Conservation (phyloP, 2,329 filamentous ascomycete species). For the Colletotrichum horii region DNA sequence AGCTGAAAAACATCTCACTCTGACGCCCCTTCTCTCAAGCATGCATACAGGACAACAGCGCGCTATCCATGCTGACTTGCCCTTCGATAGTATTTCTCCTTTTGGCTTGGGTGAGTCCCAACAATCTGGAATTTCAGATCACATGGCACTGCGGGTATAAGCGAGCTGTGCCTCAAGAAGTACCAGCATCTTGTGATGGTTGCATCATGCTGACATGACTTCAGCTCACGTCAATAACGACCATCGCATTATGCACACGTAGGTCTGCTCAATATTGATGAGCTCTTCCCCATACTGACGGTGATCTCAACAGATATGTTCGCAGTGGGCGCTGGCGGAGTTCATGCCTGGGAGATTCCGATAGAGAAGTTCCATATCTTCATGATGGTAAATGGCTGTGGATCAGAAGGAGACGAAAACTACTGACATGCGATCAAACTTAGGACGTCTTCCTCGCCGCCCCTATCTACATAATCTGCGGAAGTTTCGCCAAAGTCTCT, state of each 20-base stretch:
- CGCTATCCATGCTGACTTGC: neutral
- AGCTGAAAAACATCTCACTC: neutral
- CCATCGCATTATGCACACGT: slow-evolving; percentile 2
- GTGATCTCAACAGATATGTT: slow-evolving; percentile 29
- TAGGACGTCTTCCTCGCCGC: slow-evolving; percentile 31
- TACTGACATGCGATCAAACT: neutral
- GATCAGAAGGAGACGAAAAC: too few species aligned
- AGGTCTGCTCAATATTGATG: neutral
- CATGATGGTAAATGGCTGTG: slow-evolving; percentile 23
- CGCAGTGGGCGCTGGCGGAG: slow-evolving; percentile 27
- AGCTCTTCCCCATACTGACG: neutral
- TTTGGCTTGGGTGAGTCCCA: neutral
- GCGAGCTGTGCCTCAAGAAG: neutral
- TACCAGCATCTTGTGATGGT: neutral
- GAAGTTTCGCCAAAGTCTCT: slow-evolving; percentile 39
- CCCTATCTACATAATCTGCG: slow-evolving; percentile 37
- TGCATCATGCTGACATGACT: neutral
- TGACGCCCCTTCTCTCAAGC: neutral
- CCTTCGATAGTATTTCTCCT: neutral
- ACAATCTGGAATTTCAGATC: neutral
- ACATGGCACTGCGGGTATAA: neutral
- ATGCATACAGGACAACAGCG: neutral
- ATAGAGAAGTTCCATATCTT: slow-evolving; percentile 30
- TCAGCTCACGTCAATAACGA: slow-evolving; percentile 6
- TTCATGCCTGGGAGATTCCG: slow-evolving; percentile 36